These are phyloP conservation scores for Yamadazyma sp. DNA, from an alignment of 1,139 yeast species.

Conservation along the genomic window DNA sequence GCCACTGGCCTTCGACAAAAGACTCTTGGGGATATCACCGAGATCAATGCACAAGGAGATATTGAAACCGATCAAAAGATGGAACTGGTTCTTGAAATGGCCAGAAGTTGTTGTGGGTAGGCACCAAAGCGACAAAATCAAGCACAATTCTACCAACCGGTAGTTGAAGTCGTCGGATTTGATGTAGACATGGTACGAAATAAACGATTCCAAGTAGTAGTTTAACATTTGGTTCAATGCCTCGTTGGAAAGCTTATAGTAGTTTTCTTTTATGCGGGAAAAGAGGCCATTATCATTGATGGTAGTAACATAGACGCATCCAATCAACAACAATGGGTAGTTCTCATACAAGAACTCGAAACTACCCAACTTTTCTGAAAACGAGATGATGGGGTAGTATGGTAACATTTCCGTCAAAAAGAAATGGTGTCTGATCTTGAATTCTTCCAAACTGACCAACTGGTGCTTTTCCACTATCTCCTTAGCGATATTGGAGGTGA, in stretches of 20 bases:
- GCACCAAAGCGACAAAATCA: slow-evolving; percentile 51
- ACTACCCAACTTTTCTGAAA: slow-evolving; percentile 32
- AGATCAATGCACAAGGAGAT: slow-evolving; percentile 50
- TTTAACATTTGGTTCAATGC: slow-evolving; percentile 40
- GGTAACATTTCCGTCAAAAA: slow-evolving; percentile 41
- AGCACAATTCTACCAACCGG: slow-evolving; percentile 42
- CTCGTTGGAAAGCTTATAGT: slow-evolving; percentile 16
- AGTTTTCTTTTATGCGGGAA: slow-evolving; percentile 12
- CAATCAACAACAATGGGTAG: slow-evolving; percentile 45
- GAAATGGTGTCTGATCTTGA: slow-evolving; percentile 30
- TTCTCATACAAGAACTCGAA: slow-evolving; percentile 40
- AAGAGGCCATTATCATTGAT: slow-evolving; percentile 38
- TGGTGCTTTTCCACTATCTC: slow-evolving; percentile 32
- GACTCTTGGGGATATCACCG: slow-evolving; percentile 33
- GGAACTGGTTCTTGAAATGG: slow-evolving; percentile 52
- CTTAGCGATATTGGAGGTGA: slow-evolving; percentile 38
- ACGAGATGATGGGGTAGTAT: slow-evolving; percentile 49
- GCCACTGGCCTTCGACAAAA: slow-evolving; percentile 11
- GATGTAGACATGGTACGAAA: slow-evolving; percentile 45
- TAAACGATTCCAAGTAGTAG: slow-evolving; percentile 45
- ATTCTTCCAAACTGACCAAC: slow-evolving; percentile 24
- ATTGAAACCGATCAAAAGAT: slow-evolving; percentile 44
- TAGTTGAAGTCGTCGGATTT: slow-evolving; percentile 43
- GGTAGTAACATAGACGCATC: slow-evolving; percentile 50
- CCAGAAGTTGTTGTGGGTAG: slow-evolving; percentile 52